phyloP scores from a whole-genome alignment of 202 grass and related monocot species.

The Cymbopogon flexuosus region DNA sequence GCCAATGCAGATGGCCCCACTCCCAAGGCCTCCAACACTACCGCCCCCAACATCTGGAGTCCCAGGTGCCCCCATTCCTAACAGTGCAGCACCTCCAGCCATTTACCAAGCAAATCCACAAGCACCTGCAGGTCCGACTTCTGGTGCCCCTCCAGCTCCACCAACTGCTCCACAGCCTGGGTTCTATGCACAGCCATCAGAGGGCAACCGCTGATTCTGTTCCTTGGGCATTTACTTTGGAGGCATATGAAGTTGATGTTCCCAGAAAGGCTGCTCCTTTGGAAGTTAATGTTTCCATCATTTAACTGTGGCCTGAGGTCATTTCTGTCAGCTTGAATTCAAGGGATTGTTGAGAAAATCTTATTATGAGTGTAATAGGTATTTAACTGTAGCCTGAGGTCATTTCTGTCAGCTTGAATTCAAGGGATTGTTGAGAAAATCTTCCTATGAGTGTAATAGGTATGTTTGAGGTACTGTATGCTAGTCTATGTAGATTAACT shows the following conservation, averaged over 20 bases:
- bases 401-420: neutral
- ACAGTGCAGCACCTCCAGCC: slow-evolving; percentile 32
- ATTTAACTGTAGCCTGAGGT: neutral
- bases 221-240: neutral
- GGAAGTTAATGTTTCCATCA: neutral
- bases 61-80: slow-evolving; percentile 34
- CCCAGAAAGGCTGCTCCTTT: neutral
- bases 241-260: neutral
- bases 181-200: slow-evolving; percentile 41
- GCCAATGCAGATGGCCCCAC: slow-evolving; percentile 50
- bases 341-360: slow-evolving; percentile 5
- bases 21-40: slow-evolving; percentile 54
- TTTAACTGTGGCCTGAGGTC: slow-evolving; percentile 13
- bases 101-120: slow-evolving; percentile 53
- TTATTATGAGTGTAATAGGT: neutral
- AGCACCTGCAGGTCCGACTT: slow-evolving; percentile 30
- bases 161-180: slow-evolving; percentile 21
- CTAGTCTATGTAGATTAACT: slow-evolving; percentile 30
- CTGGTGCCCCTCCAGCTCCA: slow-evolving; percentile 35
- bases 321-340: neutral
- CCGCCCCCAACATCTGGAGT: slow-evolving; percentile 47
- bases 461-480: neutral
- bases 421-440: slow-evolving; percentile 4
- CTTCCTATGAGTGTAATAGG: neutral
- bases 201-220: slow-evolving; percentile 42